Evolutionary conservation across 345 rosid species (phyloP), one percentile per base, ranked within the genome.

Genomic region (Sapria himalayana): DNA sequence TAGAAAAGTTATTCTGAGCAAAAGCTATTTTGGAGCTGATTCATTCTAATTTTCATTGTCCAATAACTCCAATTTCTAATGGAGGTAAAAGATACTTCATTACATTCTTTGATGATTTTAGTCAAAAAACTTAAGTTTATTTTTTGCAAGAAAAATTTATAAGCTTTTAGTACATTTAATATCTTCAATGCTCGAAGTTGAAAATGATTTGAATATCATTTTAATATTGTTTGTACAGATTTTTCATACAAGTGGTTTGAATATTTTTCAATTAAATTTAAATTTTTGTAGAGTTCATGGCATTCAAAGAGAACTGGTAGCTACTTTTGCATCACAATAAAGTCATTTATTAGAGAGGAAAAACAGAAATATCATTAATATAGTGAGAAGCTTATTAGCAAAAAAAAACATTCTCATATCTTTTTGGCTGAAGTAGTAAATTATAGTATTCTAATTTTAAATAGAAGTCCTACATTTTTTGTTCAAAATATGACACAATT

Each of bases 61-160:
- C 45, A 8, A 52, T 45, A 13, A 19, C n/a, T 3, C 46, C 52
- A 13, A 3, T 9, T 19, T 37, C 43, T 9, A 17, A 15, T 33
- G 27, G 35, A 9, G 48, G 59, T 18, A 39, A 48, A 19, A 10
- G 16, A 1, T 55, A 55, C 7, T 2, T 54, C 11, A 11, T 47
- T 29, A 21, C 25, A 5, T 39, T 57, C 19, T 39, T 25, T 11
- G 51, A 58, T 25, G 39, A 58, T 25, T 25, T n/a, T 18, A 20
- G 4, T 4, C 15, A 13, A 11, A 38, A 38, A 38, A 38, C 7
- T 1, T 38, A 24, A n/a, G 41, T 37, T 4, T 16, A 37, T 37
- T 37, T 37, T 37, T 19, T 37, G 41, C 41, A 15, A n/a, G 12
- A 37, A 37, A 37, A 37, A n/a, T n/a, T n/a, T n/a, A n/a, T n/a